Evolutionary conservation across 208 protist genomes (phyloP), one percentile per base, ranked within the genome.

Genomic region (Acanthamoeba lenticulata): DNA sequence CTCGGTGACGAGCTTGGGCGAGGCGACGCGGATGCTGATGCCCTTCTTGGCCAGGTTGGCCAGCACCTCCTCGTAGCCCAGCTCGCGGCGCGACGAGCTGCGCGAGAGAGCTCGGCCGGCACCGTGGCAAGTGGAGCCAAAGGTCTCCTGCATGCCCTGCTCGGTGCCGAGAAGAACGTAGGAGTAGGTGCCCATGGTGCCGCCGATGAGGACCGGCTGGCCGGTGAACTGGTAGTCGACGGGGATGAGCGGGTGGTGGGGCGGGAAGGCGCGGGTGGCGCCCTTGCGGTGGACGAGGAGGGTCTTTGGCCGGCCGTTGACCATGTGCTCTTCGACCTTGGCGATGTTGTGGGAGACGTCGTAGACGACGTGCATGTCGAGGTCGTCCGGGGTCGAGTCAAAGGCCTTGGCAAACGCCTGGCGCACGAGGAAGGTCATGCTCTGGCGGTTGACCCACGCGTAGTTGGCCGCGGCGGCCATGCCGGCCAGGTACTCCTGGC

Each of bases 321-420:
- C 97, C 36, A 98, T 94, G 77, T 98, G 97, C 57, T 97, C 95
- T 60, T 97, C 97, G 27, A 97, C 90, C 94, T 99, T 99, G 9
- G 98, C 98, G 38, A 98, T 98, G 95, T 99, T 99, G 92, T 99
- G 98, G 24, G 96, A 97, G 1, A 98, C 98, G 94, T 99, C 98
- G 94, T 99, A 99, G 38, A 99, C 93, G 13, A 99, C 55, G 40
- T 96, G 85, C 97, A 98, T 98, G 52, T 97, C 98, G 5, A 97
- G 90, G 38, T 98, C 97, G 49, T 98, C 94, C 1, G 96, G 94
- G 6, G 95, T 95, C 2, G 40, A 55, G 24, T 95, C 91, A 34
- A 97, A 97, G 15, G 38, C 92, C 52, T 97, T 96, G 17, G 94
- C 60, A 81, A 98, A 97, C 13, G 96, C 92, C 83, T 97, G 72